Evolutionary conservation across 768 basidiomycete species (phyloP), one percentile per base, ranked within the genome.

Genomic region (Leccinum arenicola): DNA sequence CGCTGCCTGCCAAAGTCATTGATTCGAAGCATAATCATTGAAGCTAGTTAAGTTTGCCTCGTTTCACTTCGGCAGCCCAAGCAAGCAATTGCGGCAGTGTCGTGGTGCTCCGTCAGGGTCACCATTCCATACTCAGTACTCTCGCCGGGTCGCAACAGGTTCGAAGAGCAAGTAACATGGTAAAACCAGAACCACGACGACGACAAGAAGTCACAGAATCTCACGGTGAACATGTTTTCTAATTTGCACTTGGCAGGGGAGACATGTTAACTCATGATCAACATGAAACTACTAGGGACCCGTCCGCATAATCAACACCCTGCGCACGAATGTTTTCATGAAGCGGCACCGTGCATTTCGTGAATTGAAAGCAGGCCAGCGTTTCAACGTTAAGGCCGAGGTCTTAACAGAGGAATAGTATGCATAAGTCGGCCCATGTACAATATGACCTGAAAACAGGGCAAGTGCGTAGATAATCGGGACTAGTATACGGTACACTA

Each of bases 31-130:
- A 56, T 43, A 31, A 31, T 36, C 19, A 60, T 55, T 47, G 52
- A 57, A 65, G 53, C 27, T 50, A 21, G 48, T 52, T 35, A 35
- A 15, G 52, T 21, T 36, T 52, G 33, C 50, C 52, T 52, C 52
- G 52, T 36, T 35, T 52, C 52, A 21, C 21, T 52, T 29, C 19
- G 35, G 52, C 52, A 21, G 21, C 21, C 23, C 21, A 23, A 23
- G 33, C 52, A 14, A 51, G n/a, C 50, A 31, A 33, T 27, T 51
- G 31, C 29, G 25, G 31, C 50, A n/a, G 50, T 51, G 50, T 51
- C 50, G 31, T 29, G 31, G 25, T 51, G 50, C 23, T 27, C 9
- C n/a, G 29, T 51, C 25, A 51, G 27, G 25, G 29, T 14, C 25
- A 51, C 27, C 5, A 19, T 43, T 19, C 40, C 9, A 10, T 21